Evolutionary conservation across 192 early-diverging fungal genomes (phyloP).

Genomic region (Backusella luteola): DNA sequence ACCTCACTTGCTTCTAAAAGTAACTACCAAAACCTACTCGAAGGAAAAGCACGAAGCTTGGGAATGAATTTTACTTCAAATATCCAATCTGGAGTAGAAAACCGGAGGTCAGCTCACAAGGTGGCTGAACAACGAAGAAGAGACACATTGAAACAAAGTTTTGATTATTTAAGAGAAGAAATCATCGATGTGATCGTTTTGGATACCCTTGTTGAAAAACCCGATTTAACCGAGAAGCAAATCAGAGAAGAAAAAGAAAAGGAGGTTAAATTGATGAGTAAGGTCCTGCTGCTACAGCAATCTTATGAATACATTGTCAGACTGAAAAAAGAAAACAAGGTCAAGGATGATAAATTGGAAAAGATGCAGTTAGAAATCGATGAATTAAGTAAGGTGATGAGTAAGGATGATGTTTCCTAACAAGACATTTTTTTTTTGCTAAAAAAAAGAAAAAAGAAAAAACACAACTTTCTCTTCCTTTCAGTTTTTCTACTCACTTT

Average conservation of each 20-base stretch:
- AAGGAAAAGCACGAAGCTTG: slow-evolving; percentile 78
- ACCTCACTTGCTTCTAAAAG: slow-evolving; percentile 48
- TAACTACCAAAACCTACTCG: slow-evolving; percentile 84
- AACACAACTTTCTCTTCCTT: not conserved
- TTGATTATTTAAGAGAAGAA: slow-evolving; percentile 74
- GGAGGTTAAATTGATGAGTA: slow-evolving; percentile 77
- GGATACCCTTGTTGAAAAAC: not conserved
- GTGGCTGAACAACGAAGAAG: slow-evolving; percentile 95
- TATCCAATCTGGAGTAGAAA: slow-evolving; percentile 76
- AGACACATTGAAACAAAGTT: slow-evolving; percentile 88
- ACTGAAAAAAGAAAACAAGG: slow-evolving; percentile 42
- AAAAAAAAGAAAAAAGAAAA: not conserved
- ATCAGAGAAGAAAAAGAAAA: slow-evolving; percentile 30
- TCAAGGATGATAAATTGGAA: slow-evolving; percentile 37
- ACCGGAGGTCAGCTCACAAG: slow-evolving; percentile 82
- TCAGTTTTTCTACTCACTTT: not conserved
- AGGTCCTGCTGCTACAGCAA: slow-evolving; percentile 76
- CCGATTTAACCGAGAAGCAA: slow-evolving; percentile 1
- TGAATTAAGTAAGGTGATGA: slow-evolving; percentile 11
- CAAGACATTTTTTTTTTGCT: not conserved
- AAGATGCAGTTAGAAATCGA: slow-evolving; percentile 31
- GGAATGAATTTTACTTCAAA: slow-evolving; percentile 75
- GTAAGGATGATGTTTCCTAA: not conserved
- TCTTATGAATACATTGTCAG: slow-evolving; percentile 60
- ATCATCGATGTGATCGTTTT: slow-evolving; percentile 63